phyloP scores from a whole-genome alignment of 768 basidiomycete genomes.

The Brasilioporus rufonigricans region DNA sequence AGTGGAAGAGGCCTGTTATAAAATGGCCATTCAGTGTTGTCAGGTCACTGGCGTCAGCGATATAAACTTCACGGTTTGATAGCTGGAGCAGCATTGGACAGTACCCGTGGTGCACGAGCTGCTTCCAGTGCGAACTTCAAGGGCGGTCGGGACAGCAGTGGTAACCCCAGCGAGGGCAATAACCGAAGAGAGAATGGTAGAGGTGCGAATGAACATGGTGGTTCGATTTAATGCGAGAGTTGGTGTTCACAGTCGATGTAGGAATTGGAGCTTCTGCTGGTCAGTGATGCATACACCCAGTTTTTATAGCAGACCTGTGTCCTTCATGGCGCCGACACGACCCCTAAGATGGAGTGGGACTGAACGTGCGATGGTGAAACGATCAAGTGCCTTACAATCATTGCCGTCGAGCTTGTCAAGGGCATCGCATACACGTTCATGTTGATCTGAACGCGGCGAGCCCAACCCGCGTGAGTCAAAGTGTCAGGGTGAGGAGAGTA shows the following conservation, averaged over 20 bases:
- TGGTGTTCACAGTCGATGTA: background rate
- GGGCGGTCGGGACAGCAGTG: background rate
- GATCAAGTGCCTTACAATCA: background rate
- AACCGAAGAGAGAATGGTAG: background rate
- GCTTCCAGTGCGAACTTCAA: too few relatives aligned
- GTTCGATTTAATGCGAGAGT: background rate
- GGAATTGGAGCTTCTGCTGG: background rate
- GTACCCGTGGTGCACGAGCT: slow-evolving; percentile 45
- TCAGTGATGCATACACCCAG: background rate
- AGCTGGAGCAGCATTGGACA: slow-evolving; percentile 14
- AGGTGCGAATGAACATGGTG: slow-evolving; percentile 7
- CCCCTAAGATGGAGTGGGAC: background rate
- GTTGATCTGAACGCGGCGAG: background rate
- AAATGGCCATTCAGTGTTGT: too few relatives aligned
- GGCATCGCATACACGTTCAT: background rate
- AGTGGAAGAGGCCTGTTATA: background rate
- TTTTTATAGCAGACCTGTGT: background rate
- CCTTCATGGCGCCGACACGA: background rate
- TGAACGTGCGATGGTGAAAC: background rate
- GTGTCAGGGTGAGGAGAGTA: background rate
- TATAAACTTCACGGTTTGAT: background rate
- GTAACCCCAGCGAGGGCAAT: slow-evolving; percentile 5
- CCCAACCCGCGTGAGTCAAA: background rate
- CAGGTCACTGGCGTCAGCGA: background rate
- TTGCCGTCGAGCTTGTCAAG: background rate